phyloP scores from a whole-genome alignment of 305 asterid genomes.

The Withania somnifera region DNA sequence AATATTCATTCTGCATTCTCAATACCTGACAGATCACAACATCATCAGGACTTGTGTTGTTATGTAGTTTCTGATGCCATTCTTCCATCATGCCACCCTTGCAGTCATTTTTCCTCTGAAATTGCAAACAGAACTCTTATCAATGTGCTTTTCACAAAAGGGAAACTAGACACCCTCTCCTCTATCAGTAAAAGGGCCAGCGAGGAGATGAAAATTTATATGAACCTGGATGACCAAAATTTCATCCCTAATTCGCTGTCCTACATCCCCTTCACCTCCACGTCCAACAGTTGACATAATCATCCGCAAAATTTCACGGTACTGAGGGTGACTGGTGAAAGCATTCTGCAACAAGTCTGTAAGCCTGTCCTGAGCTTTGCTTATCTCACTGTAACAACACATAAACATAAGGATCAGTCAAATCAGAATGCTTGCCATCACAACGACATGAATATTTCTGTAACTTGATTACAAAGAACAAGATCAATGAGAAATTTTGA shows the following conservation, averaged over 20 bases:
- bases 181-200: background rate
- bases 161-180: background rate
- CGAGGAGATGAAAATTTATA: background rate
- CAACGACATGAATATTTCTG: background rate
- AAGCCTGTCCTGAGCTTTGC: conserved; percentile 97
- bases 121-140: conserved; percentile 2
- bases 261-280: conserved; percentile 99
- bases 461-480: background rate
- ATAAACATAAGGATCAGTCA: background rate
- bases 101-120: conserved; percentile 84
- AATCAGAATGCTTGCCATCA: background rate
- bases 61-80: conserved; percentile 99
- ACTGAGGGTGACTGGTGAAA: conserved; percentile 49
- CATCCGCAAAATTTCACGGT: conserved; percentile 77
- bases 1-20: background rate
- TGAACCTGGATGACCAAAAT: conserved; percentile 89
- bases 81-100: conserved; percentile 99
- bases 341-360: conserved; percentile 72
- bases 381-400: conserved; percentile 71
- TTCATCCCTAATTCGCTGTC: conserved; percentile 98
- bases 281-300: conserved; percentile 98
- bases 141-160: background rate
- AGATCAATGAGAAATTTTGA: background rate
- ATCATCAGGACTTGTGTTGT: conserved; percentile 99
- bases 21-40: conserved; percentile 95